phyloP scores from a whole-genome alignment of 1,139 yeast species.

The Blastobotrys raffinosifermentans region DNA sequence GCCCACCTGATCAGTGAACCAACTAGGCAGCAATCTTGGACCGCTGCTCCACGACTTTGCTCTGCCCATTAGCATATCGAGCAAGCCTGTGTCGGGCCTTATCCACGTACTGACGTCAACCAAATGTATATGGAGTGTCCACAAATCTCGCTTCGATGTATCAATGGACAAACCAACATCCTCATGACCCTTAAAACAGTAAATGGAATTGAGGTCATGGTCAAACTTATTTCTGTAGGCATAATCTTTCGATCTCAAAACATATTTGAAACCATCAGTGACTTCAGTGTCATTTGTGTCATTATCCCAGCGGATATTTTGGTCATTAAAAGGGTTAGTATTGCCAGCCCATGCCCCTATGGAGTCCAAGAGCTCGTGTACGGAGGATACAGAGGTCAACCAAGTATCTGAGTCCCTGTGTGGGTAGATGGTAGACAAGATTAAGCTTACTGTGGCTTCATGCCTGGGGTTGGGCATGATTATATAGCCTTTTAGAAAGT shows the following conservation, averaged over 20 bases:
- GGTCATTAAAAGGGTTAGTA: not conserved
- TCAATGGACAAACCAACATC: constrained; percentile 19
- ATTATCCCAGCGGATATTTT: not conserved
- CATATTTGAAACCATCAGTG: not conserved
- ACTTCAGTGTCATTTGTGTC: not conserved
- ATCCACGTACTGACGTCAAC: constrained; percentile 11
- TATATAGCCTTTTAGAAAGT: not conserved
- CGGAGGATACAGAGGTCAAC: constrained; percentile 19
- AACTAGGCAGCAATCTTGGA: constrained; percentile 6
- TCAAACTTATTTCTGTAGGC: not conserved
- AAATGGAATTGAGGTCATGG: not conserved
- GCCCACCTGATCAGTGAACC: constrained; percentile 2
- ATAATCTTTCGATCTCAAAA: not conserved
- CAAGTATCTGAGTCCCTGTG: constrained; percentile 16
- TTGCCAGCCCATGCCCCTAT: not conserved
- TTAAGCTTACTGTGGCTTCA: constrained; percentile 9
- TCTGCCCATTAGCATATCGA: not conserved
- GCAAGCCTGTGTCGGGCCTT: not conserved
- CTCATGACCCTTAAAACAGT: constrained; percentile 3
- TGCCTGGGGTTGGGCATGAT: not conserved
- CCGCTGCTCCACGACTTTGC: not conserved
- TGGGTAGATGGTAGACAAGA: constrained; percentile 16
- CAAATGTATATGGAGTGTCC: constrained; percentile 14
- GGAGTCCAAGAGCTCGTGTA: constrained; percentile 5
- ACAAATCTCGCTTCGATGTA: constrained; percentile 3